Evolutionary conservation across 768 basidiomycete species (phyloP).

Genomic region (Erythrobasidium yunnanense): DNA sequence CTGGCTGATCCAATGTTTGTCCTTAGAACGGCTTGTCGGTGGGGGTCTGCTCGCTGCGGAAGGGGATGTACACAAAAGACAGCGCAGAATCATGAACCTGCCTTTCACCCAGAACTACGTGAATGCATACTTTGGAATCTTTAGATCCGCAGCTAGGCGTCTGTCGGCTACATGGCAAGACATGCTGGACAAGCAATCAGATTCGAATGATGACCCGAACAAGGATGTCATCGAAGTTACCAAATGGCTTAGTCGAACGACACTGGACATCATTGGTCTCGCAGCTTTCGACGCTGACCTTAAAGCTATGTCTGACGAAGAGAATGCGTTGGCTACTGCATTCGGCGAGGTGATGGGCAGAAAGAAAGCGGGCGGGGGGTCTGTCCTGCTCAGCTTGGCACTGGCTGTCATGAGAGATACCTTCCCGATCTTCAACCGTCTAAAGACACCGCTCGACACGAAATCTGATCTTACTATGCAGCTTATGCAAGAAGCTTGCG

Average conservation of each 20-base stretch:
- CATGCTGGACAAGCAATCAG: neutral
- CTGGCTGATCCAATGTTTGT: neutral
- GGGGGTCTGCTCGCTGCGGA: slow-evolving; percentile 34
- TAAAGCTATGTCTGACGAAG: slow-evolving; percentile 14
- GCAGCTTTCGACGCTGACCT: slow-evolving; percentile 33
- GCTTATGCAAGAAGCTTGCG: slow-evolving; percentile 28
- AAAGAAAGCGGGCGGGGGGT: too few relatives aligned
- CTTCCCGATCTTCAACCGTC: neutral
- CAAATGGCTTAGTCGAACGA: slow-evolving; percentile 40
- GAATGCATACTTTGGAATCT: too few relatives aligned
- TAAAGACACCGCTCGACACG: neutral
- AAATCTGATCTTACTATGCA: slow-evolving; percentile 17
- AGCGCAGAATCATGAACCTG: slow-evolving; percentile 30
- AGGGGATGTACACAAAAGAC: slow-evolving; percentile 32
- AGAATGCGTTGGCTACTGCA: slow-evolving; percentile 24
- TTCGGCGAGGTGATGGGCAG: slow-evolving; percentile 32
- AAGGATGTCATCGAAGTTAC: slow-evolving; percentile 37
- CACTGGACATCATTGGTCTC: slow-evolving; percentile 36
- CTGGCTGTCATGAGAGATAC: neutral
- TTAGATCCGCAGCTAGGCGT: too few relatives aligned
- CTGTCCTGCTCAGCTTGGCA: too few relatives aligned
- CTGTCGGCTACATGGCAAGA: too few relatives aligned
- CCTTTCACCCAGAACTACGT: slow-evolving; percentile 28
- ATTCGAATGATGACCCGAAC: neutral
- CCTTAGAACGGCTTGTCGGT: slow-evolving; percentile 22